These are phyloP conservation scores for Mantamonas sphyraenae DNA, from an alignment of 78 protist genomes.

Conservation along the genomic window DNA sequence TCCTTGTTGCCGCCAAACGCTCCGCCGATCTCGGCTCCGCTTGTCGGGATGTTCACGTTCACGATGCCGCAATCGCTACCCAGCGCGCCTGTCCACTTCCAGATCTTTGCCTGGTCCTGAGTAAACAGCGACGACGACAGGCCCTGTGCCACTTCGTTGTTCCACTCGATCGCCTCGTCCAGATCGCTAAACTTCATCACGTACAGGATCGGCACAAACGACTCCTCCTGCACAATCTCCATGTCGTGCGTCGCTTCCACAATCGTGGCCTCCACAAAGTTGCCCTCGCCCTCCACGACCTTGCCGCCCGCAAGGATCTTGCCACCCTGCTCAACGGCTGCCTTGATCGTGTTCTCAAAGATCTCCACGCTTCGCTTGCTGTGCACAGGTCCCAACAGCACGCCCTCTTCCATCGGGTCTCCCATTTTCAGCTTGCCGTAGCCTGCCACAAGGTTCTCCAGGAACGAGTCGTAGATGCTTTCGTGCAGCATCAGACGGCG, in stretches of 20 bases:
- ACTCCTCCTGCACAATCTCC: constrained; percentile 12
- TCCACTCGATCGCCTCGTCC: constrained; percentile 71
- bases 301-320: constrained; percentile 72
- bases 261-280: constrained; percentile 84
- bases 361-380: constrained; percentile 58
- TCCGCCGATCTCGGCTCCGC: constrained; percentile 90
- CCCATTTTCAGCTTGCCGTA: constrained; percentile 61
- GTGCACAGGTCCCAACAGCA: constrained; percentile 79
- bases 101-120: constrained; percentile 30
- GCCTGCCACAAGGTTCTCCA: constrained; percentile 51
- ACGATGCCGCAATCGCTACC: constrained; percentile 89
- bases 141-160: constrained; percentile 81
- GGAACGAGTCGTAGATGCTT: constrained; percentile 45
- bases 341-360: constrained; percentile 27
- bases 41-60: constrained; percentile 76
- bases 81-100: constrained; percentile 71
- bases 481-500: constrained; percentile 80
- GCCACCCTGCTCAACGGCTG: constrained; percentile 70
- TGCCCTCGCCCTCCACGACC: constrained; percentile 31
- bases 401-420: constrained; percentile 49
- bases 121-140: constrained; percentile 67
- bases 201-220: constrained; percentile 70
- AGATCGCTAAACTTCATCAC: constrained; percentile 44
- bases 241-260: constrained; percentile 35
- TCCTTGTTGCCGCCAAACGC: constrained; percentile 91